These are phyloP conservation scores for Striga hermonthica DNA, from an alignment of 305 asterid genomes.

Conservation along the genomic window DNA sequence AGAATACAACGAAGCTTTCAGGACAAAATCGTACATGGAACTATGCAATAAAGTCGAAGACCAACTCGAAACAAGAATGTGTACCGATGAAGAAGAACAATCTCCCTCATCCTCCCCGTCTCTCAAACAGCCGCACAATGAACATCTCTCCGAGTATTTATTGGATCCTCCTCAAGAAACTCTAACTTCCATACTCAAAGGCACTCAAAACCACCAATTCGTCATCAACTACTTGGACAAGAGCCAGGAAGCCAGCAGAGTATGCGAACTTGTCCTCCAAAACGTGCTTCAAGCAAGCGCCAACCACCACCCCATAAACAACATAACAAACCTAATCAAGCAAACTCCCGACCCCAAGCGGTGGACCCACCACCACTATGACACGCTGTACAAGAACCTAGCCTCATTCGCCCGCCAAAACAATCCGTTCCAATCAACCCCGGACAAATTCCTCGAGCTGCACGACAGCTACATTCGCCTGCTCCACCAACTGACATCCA, in stretches of 20 bases:
- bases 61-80: slow-evolving; percentile 36
- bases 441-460: slow-evolving; percentile 43
- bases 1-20: slow-evolving; percentile 60
- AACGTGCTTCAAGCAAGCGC: slow-evolving; percentile 39
- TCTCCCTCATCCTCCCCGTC: slow-evolving; percentile 31
- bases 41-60: slow-evolving; percentile 46
- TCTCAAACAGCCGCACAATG: slow-evolving; percentile 23
- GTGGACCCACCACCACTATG: slow-evolving; percentile 28
- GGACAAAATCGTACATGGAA: slow-evolving; percentile 70
- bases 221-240: slow-evolving; percentile 45
- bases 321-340: slow-evolving; percentile 30
- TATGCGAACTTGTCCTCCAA: slow-evolving; percentile 54
- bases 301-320: slow-evolving; percentile 33
- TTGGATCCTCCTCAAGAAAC: slow-evolving; percentile 44
- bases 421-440: slow-evolving; percentile 50
- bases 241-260: slow-evolving; percentile 53
- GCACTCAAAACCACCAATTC: slow-evolving; percentile 35
- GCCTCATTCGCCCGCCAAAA: slow-evolving; percentile 37
- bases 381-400: slow-evolving; percentile 33
- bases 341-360: slow-evolving; percentile 24
- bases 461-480: slow-evolving; percentile 40
- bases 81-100: slow-evolving; percentile 27
- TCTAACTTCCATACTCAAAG: slow-evolving; percentile 32
- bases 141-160: slow-evolving; percentile 33
- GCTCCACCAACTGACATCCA: slow-evolving; percentile 44